Evolutionary conservation across 75 land plant genomes (phyloP).

Genomic region (Isoetes taiwanensis): DNA sequence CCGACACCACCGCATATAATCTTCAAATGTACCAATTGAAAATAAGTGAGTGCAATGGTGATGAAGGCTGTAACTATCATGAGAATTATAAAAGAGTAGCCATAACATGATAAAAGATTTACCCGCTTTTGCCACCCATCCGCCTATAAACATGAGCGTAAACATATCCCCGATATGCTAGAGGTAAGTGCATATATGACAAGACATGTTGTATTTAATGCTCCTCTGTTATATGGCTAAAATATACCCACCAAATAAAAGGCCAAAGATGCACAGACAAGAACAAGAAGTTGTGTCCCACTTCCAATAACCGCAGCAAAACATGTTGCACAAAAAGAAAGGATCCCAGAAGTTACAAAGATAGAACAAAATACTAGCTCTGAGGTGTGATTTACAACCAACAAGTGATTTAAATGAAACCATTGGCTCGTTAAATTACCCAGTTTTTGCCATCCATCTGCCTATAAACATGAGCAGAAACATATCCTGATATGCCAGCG

Average conservation of each 20-base stretch:
- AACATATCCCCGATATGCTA: slow-evolving; percentile 47
- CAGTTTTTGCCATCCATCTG: slow-evolving; percentile 44
- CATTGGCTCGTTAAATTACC: no score
- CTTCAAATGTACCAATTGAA: slow-evolving; percentile 63
- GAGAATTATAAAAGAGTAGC: slow-evolving; percentile 43
- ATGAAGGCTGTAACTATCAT: slow-evolving; percentile 63
- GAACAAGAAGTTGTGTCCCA: not conserved
- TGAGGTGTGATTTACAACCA: no score
- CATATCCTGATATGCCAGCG: slow-evolving; percentile 53
- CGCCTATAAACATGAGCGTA: slow-evolving; percentile 29
- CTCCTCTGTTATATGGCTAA: not conserved
- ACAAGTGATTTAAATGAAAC: no score
- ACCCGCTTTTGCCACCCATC: slow-evolving; percentile 31
- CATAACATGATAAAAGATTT: slow-evolving; percentile 28
- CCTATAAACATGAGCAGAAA: slow-evolving; percentile 32
- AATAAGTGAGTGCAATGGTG: slow-evolving; percentile 67
- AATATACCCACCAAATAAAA: not conserved
- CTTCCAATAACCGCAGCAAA: no score
- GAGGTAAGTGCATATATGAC: slow-evolving; percentile 53
- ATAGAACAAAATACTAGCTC: no score
- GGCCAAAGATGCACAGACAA: not conserved
- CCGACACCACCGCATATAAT: slow-evolving; percentile 88
- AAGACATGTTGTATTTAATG: not conserved
- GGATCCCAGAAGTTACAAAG: no score
- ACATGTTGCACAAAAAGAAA: no score